Conservation (phyloP, 371 early-diverging fungal genomes). For the Mucor mucedo region DNA sequence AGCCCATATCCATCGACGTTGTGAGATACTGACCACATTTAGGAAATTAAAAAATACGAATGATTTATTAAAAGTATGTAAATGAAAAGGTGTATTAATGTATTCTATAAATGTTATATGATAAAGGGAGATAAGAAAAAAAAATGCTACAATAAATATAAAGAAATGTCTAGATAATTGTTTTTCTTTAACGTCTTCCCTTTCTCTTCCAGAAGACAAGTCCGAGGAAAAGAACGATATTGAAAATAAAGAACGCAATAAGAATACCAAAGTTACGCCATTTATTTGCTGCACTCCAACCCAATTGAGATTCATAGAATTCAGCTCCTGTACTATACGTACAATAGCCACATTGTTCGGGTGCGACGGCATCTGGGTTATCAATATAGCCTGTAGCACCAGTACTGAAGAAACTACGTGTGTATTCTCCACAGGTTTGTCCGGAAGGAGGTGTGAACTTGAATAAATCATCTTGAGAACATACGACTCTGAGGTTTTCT, state of each 20-base stretch:
- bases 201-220: slow-evolving; percentile 33
- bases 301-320: slow-evolving; percentile 51
- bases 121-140: no score
- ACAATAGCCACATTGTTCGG: slow-evolving; percentile 65
- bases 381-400: slow-evolving; percentile 59
- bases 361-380: slow-evolving; percentile 47
- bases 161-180: no score
- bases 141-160: no score
- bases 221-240: slow-evolving; percentile 40
- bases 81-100: no score
- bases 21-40: no score
- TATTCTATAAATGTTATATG: no score
- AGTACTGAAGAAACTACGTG: slow-evolving; percentile 47
- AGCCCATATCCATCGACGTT: no score
- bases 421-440: slow-evolving; percentile 63
- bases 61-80: no score
- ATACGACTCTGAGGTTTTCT: slow-evolving; percentile 47
- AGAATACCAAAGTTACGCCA: slow-evolving; percentile 75
- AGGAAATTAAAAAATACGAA: no score
- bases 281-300: slow-evolving; percentile 62
- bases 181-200: slow-evolving; percentile 22
- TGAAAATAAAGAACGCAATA: slow-evolving; percentile 54
- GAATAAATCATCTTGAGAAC: slow-evolving; percentile 52
- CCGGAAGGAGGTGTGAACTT: slow-evolving; percentile 59
- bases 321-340: slow-evolving; percentile 57